Percentiles rank a stretch among this genome's conserved stretches.
Evolutionary conservation across 805 yeast genomes (phyloP).

Genomic region (Candida andamanensis): DNA sequence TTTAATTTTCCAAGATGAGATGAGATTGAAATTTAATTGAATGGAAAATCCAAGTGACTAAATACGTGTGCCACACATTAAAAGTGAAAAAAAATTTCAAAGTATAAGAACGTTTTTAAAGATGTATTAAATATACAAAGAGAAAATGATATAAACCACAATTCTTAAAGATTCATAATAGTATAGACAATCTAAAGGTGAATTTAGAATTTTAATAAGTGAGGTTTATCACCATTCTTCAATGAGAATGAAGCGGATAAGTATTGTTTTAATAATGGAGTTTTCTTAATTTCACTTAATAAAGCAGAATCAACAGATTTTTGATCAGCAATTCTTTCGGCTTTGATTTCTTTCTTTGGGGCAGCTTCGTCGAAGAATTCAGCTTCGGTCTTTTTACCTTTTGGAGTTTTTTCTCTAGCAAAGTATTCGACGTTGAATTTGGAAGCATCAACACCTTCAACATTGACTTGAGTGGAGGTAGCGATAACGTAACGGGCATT

Average conservation of each 20-base stretch:
- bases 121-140: constrained; percentile 30
- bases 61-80: neutral
- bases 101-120: neutral
- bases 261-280: constrained; percentile 95
- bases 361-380: constrained; percentile 77
- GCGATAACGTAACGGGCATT: constrained; percentile 98
- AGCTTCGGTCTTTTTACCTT: constrained; percentile 82
- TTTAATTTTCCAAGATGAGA: constrained; percentile 6
- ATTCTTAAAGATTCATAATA: constrained; percentile 5
- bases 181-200: constrained; percentile 8
- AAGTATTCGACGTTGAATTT: constrained; percentile 94
- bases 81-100: neutral
- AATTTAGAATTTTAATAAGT: constrained; percentile 89
- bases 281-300: constrained; percentile 91
- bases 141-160: constrained; percentile 14
- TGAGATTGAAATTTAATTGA: constrained; percentile 3
- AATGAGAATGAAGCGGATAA: constrained; percentile 92
- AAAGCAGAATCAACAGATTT: constrained; percentile 90
- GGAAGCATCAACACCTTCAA: constrained; percentile 75
- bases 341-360: constrained; percentile 82
- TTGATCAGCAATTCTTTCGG: constrained; percentile 96
- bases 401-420: constrained; percentile 87
- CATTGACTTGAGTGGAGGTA: constrained; percentile 87
- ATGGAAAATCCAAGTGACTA: neutral
- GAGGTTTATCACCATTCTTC: constrained; percentile 98